Evolutionary conservation across 306 rosid genomes (phyloP).

Genomic region (Quercus ilex): DNA sequence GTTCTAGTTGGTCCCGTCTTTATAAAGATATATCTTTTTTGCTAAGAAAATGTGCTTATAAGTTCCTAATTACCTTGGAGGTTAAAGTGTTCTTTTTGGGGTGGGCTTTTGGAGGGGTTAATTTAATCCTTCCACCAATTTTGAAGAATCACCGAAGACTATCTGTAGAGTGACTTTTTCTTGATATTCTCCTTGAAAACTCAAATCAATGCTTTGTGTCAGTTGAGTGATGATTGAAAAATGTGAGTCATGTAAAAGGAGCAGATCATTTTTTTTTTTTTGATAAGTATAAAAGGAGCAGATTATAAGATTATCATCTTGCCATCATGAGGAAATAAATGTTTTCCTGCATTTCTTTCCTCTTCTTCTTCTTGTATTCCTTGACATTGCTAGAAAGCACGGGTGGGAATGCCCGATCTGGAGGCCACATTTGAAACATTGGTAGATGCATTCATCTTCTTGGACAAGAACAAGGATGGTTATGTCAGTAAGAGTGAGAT

Average conservation of each 20-base stretch:
- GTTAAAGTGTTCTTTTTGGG: too few species aligned
- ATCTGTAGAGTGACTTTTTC: not conserved
- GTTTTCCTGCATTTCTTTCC: not conserved
- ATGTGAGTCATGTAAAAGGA: not conserved
- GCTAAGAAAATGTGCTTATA: too few species aligned
- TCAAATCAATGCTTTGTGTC: not conserved
- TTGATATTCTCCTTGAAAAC: constrained; percentile 3
- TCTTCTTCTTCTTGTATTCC: constrained; percentile 24
- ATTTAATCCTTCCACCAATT: constrained; percentile 3
- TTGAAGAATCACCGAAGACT: not conserved
- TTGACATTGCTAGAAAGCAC: constrained; percentile 65
- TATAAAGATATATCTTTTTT: not conserved
- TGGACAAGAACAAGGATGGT: constrained; percentile 94
- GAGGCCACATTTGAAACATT: constrained; percentile 86
- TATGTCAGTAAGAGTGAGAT: constrained; percentile 92
- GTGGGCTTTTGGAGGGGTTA: not conserved
- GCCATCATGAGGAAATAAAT: constrained; percentile 5
- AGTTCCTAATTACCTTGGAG: too few species aligned
- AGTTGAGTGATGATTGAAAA: not conserved
- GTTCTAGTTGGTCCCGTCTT: not conserved
- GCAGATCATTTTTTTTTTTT: too few species aligned
- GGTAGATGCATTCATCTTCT: constrained; percentile 87
- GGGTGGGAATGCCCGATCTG: constrained; percentile 64
- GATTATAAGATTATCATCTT: not conserved
- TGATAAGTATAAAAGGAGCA: not conserved